Base-by-base conservation (phyloP, 1,139 yeast species). In the Geotrichum australiense region DNA sequence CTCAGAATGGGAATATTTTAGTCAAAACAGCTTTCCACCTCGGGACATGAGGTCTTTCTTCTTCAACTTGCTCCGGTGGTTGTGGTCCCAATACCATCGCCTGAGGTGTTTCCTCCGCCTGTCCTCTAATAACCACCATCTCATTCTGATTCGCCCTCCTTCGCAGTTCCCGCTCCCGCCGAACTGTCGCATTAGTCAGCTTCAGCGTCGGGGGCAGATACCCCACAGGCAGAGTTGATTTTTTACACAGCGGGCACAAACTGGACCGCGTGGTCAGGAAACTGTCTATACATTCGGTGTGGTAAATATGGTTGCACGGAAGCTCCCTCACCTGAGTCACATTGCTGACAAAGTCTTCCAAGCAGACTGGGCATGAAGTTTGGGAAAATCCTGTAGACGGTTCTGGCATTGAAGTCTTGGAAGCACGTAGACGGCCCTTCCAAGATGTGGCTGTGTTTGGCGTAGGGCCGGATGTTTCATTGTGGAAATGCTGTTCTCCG, bases 221-320 rank as follows among this genome's bases (percentile, higher is more conserved):
- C 4, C 58, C 59, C 20, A 42, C 39, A 11, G 59, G 57, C 23
- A 55, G 34, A 4, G 48, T 49, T 7, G 52, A 49, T 26, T 46
- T 53, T 38, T 55, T 55, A 41, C 59, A 55, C 21, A 55, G 39
- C 10, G 59, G 59, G 40, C 59, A 55, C 12, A 54, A 47, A 21
- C 55, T 48, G 5, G 57, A 51, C 22, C 53, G 49, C 12, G 48
- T 47, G 20, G 40, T 48, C 11, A 55, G 38, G 34, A 54, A 55
- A 5, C 55, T 50, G 35, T 54, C 55, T 27, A 55, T 53, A 36
- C 59, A 55, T 26, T 47, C 54, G 8, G 46, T 41, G 23, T 55
- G 59, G 42, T 51, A 55, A 33, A 55, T 53, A 34, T 55, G 59
- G 10, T 45, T 38, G 31, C 59, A 55, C 5, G 59, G 56, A 12